Evolutionary conservation across 2,329 filamentous ascomycete species (phyloP).

Genomic region (Aureobasidium sp.): DNA sequence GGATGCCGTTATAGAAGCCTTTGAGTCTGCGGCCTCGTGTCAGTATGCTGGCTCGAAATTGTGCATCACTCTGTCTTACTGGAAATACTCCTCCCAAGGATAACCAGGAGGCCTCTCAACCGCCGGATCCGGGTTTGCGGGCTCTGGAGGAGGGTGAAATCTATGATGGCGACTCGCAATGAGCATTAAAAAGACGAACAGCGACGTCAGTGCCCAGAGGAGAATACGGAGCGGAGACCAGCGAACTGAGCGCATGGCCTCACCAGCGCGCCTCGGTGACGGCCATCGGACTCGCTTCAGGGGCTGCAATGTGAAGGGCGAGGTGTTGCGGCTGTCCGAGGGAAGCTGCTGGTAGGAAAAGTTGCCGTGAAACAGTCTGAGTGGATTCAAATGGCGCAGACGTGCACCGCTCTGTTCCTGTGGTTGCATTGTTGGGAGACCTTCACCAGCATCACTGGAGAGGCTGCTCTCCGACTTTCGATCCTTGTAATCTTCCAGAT

Average conservation of each 20-base stretch:
- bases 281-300: slow-evolving; percentile 33
- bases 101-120: not conserved
- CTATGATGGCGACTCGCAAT: slow-evolving; percentile 33
- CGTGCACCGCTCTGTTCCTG: slow-evolving; percentile 23
- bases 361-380: slow-evolving; percentile 38
- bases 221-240: slow-evolving; percentile 38
- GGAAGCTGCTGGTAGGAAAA: slow-evolving; percentile 43
- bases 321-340: slow-evolving; percentile 35
- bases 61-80: slow-evolving; percentile 16
- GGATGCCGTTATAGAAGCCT: slow-evolving; percentile 44
- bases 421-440: slow-evolving; percentile 1
- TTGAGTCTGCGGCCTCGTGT: slow-evolving; percentile 35
- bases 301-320: slow-evolving; percentile 32
- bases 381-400: slow-evolving; percentile 38
- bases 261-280: slow-evolving; percentile 28
- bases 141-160: not conserved
- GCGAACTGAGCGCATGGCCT: slow-evolving; percentile 24
- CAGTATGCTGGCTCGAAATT: slow-evolving; percentile 38
- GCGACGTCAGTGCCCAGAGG: slow-evolving; percentile 32
- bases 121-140: slow-evolving; percentile 12
- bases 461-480: slow-evolving; percentile 17
- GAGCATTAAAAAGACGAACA: slow-evolving; percentile 37
- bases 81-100: slow-evolving; percentile 7
- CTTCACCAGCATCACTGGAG: slow-evolving; percentile 19
- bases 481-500: slow-evolving; percentile 16